A percentile compares a stretch with the other conserved stretches of the same genome.
phyloP scores from a whole-genome alignment of 176 grass and related monocot genomes.

The Leersia perrieri region DNA sequence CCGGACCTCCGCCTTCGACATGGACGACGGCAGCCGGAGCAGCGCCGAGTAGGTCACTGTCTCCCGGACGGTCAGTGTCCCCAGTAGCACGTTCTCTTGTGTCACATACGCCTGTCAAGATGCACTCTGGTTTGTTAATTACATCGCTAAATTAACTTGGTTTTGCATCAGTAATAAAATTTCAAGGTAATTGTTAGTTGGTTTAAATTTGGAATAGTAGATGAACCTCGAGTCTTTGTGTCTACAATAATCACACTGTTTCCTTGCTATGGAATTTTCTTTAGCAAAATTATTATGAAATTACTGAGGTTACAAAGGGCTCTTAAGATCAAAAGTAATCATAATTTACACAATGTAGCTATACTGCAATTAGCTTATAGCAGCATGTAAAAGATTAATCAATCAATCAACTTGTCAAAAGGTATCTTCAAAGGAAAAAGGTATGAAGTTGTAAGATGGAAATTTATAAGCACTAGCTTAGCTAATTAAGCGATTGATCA shows the following conservation, averaged over 20 bases:
- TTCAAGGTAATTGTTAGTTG: too few relatives aligned
- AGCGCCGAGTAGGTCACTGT: slow-evolving; percentile 83
- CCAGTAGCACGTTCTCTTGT: slow-evolving; percentile 87
- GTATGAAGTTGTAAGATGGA: not conserved
- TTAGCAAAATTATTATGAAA: not conserved
- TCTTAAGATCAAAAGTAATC: not conserved
- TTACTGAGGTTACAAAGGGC: not conserved
- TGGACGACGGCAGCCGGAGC: slow-evolving; percentile 61
- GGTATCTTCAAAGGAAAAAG: not conserved
- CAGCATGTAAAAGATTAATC: not conserved
- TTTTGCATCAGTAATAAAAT: too few relatives aligned
- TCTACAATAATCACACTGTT: too few relatives aligned
- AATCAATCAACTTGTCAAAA: not conserved
- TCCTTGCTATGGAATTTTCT: too few relatives aligned
- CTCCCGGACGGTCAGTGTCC: slow-evolving; percentile 83
- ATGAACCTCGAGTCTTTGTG: too few relatives aligned
- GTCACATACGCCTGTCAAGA: slow-evolving; percentile 78
- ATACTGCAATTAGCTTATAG: not conserved
- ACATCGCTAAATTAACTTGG: not conserved
- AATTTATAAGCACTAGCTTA: not conserved
- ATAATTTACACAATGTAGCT: not conserved
- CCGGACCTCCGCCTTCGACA: slow-evolving; percentile 62
- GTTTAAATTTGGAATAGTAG: too few relatives aligned
- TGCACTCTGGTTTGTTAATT: not conserved
- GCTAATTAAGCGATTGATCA: not conserved